A percentile compares a stretch with the other conserved stretches of the same genome.
These are phyloP conservation scores for Pestalotiopsis sp. DNA, from an alignment of 2,329 filamentous ascomycete species.

Conservation along the genomic window DNA sequence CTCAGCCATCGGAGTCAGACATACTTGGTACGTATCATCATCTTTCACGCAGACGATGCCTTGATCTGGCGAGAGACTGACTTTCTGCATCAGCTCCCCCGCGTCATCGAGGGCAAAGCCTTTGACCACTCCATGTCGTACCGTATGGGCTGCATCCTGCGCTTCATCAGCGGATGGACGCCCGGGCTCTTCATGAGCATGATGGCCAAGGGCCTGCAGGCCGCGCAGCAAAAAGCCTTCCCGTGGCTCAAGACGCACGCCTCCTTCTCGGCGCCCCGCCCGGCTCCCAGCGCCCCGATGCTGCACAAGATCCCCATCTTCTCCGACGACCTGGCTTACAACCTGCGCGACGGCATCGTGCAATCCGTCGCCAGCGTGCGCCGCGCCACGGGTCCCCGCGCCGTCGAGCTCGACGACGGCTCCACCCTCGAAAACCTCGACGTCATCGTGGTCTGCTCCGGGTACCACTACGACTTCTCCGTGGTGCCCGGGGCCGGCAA, in stretches of 20 bases:
- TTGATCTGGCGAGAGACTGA: neutral
- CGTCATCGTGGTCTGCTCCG: conserved; percentile 4
- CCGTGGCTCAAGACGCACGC: neutral
- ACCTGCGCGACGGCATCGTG: neutral
- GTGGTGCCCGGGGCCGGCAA: conserved; percentile 8
- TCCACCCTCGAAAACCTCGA: neutral
- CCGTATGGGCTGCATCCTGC: neutral
- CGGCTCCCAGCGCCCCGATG: neutral
- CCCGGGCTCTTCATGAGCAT: neutral
- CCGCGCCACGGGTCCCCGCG: neutral
- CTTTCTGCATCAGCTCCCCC: neutral
- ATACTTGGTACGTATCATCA: neutral
- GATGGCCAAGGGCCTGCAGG: conserved; percentile 1
- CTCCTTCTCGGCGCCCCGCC: conserved; percentile 1
- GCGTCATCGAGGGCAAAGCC: neutral
- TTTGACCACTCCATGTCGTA: conserved; percentile 9
- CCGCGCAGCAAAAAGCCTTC: conserved; percentile 1
- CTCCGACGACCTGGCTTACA: conserved; percentile 3
- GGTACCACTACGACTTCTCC: conserved; percentile 9
- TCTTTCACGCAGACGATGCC: too few relatives aligned
- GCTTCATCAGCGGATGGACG: neutral
- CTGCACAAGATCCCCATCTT: conserved; percentile 6
- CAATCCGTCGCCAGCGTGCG: neutral
- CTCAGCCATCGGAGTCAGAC: conserved; percentile 9
- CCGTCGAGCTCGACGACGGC: neutral